Percentiles rank a stretch among this genome's conserved stretches.
These are phyloP conservation scores for Penicillium maclennaniae DNA, from an alignment of 495 filamentous ascomycete genomes.

Conservation along the genomic window DNA sequence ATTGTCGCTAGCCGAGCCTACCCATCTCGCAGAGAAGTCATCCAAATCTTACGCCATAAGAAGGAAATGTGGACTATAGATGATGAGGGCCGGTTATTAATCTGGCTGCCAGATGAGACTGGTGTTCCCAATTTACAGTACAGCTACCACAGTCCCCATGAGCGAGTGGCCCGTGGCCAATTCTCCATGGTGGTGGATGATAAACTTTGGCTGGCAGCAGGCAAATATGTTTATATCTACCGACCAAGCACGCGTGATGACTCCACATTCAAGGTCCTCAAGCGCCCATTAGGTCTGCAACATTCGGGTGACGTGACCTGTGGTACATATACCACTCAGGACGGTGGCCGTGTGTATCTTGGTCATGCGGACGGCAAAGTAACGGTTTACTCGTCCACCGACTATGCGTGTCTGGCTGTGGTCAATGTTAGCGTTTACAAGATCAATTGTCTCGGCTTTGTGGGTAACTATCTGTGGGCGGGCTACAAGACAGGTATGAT, in stretches of 20 bases:
- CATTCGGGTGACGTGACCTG: slow-evolving; percentile 84
- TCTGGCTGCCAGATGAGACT: slow-evolving; percentile 79
- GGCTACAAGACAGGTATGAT: slow-evolving; percentile 95
- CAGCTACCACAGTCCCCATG: slow-evolving; percentile 56
- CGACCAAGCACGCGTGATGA: slow-evolving; percentile 65
- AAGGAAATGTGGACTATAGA: slow-evolving; percentile 94
- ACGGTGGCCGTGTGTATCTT: slow-evolving; percentile 80
- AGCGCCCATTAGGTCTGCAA: slow-evolving; percentile 62
- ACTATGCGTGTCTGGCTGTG: slow-evolving; percentile 70
- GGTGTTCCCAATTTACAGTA: slow-evolving; percentile 70
- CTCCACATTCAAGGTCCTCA: slow-evolving; percentile 65
- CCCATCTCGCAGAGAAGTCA: slow-evolving; percentile 76
- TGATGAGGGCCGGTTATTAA: slow-evolving; percentile 79
- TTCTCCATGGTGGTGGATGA: slow-evolving; percentile 80
- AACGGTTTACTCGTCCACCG: slow-evolving; percentile 75
- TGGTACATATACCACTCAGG: slow-evolving; percentile 66
- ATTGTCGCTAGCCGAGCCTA: slow-evolving; percentile 63
- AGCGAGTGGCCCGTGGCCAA: slow-evolving; percentile 74
- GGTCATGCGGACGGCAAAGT: slow-evolving; percentile 94
- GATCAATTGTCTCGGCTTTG: slow-evolving; percentile 81
- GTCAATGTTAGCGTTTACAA: slow-evolving; percentile 90
- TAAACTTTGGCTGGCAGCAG: slow-evolving; percentile 82
- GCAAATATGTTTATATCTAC: slow-evolving; percentile 84
- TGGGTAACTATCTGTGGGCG: slow-evolving; percentile 85
- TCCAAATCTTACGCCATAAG: slow-evolving; percentile 80